Evolutionary conservation across 768 basidiomycete genomes (phyloP).

Genomic region (Suillus americanus): DNA sequence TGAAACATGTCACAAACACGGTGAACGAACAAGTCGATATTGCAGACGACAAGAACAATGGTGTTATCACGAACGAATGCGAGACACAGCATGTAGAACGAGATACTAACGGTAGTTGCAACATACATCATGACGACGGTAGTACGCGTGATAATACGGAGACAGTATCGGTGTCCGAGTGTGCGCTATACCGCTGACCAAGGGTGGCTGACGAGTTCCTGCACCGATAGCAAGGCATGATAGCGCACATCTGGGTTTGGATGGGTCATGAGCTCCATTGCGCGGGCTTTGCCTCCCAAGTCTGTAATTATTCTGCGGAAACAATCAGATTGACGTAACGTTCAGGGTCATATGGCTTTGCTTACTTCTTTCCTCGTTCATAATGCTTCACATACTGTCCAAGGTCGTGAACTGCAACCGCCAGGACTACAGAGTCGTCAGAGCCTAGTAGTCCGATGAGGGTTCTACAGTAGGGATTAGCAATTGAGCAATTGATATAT

Average conservation of each 20-base stretch:
- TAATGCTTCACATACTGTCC: conserved; percentile 93
- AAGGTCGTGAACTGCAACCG: conserved; percentile 90
- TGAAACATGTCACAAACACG: not conserved
- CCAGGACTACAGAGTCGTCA: conserved; percentile 74
- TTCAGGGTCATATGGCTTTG: not conserved
- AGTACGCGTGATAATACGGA: conserved; percentile 1
- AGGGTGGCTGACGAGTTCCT: conserved; percentile 88
- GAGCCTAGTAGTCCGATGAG: conserved; percentile 71
- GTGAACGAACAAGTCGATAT: not conserved
- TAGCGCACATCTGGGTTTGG: conserved; percentile 87
- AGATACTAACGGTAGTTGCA: not conserved
- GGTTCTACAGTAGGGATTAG: conserved; percentile 44
- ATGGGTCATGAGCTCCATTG: conserved; percentile 94
- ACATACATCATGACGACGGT: not conserved
- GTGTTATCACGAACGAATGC: not conserved
- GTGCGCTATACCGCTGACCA: conserved; percentile 56
- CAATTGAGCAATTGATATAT: not conserved
- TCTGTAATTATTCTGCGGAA: conserved; percentile 69
- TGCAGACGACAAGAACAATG: not conserved
- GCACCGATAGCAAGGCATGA: conserved; percentile 86
- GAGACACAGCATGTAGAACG: not conserved
- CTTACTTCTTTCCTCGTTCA: conserved; percentile 90
- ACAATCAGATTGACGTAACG: not conserved
- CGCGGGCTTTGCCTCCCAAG: conserved; percentile 80
- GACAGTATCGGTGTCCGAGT: not conserved